phyloP scores from a whole-genome alignment of 1,139 yeast species.

The Hemisphaericaspora xylanilytica region DNA sequence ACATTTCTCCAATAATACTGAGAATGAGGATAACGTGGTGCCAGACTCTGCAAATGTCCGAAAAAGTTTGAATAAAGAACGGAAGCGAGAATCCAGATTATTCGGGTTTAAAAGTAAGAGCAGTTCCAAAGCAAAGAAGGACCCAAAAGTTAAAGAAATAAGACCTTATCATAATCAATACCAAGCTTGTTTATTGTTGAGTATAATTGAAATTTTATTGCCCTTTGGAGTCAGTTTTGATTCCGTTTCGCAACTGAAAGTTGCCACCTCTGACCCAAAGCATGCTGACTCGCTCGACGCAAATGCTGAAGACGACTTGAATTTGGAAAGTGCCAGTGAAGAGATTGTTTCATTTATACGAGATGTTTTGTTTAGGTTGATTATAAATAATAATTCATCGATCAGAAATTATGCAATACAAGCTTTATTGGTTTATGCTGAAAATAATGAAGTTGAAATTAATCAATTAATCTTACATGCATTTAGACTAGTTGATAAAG shows the following conservation, averaged over 20 bases:
- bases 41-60: constrained; percentile 1
- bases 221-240: constrained; percentile 41
- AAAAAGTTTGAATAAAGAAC: constrained; percentile 8
- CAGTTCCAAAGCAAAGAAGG: constrained; percentile 21
- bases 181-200: constrained; percentile 32
- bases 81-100: constrained; percentile 26
- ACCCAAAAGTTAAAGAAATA: constrained; percentile 18
- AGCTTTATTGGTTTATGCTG: constrained; percentile 33
- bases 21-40: neutral
- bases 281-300: constrained; percentile 10
- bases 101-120: constrained; percentile 30
- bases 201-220: constrained; percentile 30
- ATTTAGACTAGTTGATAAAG: constrained; percentile 34
- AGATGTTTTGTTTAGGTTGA: constrained; percentile 31
- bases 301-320: constrained; percentile 12
- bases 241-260: constrained; percentile 17
- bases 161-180: constrained; percentile 36
- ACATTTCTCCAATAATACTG: constrained; percentile 21
- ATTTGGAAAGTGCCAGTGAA: constrained; percentile 17
- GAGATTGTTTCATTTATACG: constrained; percentile 29
- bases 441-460: constrained; percentile 33
- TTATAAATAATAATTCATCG: constrained; percentile 33
- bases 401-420: constrained; percentile 38
- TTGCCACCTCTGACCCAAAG: constrained; percentile 1
- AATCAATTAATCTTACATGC: constrained; percentile 35